Evolutionary conservation across 2,329 filamentous ascomycete genomes (phyloP), one percentile per base, ranked within the genome.

Genomic region (Paecilomyces sp.): DNA sequence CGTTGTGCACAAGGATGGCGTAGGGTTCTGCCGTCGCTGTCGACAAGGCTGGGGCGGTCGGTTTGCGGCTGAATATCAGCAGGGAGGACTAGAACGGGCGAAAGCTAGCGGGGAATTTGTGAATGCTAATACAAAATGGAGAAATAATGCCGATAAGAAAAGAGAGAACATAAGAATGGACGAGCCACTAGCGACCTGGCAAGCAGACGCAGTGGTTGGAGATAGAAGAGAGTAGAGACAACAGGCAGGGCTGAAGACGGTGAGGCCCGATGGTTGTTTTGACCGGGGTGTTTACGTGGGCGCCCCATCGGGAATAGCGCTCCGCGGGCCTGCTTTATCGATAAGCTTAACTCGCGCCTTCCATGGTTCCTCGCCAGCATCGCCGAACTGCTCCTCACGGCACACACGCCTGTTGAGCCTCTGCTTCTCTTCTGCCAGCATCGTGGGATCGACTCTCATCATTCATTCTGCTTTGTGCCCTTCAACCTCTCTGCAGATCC

Each of bases 331-430:
- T 13, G 15, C 41, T 64, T 73, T 76, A 76, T 76, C 74, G 74
- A 75, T 76, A 76, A 76, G 73, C 72, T 74, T 74, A 74, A 71
- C 69, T 62, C 57, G 58, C 58, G 65, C 64, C 61, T 60, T 61
- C 63, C 59, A 47, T 58, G 59, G 57, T 31, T 54, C 30, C 28
- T 31, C 28, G 33, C 47, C 31, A 56, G 28, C n/a, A 36, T 59
- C 51, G 56, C 28, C 58, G 53, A 18, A 47, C 41, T 18, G 4
- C n/a, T 4, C 1, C n/a, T 47, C 13, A 41, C n/a, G 41, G 3
- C 7, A 47, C n/a, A 18, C 5, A 47, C 8, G 15, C 41, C 4
- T 18, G 3, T 8, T 47, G 41, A 47, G 7, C n/a, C 6, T 4
- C 3, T 41, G 41, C n/a, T 33, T 4, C 5, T 47, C 15, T 47